Evolutionary conservation across 371 early-diverging fungal genomes (phyloP).

Genomic region (Saksenaea oblongispora): DNA sequence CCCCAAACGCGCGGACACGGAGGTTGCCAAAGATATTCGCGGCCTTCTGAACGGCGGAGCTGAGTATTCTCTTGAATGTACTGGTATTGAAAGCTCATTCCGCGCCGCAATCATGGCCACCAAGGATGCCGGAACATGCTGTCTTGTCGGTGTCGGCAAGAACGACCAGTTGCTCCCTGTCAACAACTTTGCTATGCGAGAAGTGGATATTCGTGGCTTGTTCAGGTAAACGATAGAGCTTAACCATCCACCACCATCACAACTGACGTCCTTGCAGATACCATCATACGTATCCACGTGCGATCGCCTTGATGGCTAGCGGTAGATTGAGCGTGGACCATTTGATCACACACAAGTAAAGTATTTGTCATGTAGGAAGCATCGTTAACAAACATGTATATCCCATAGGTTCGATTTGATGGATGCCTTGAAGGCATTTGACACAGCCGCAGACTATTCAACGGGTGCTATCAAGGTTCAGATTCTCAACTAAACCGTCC

Average conservation of each 20-base stretch:
- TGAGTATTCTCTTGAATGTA: constrained; percentile 44
- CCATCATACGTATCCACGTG: constrained; percentile 50
- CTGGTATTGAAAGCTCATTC: constrained; percentile 47
- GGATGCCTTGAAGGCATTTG: constrained; percentile 47
- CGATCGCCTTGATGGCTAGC: constrained; percentile 35
- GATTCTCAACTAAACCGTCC: constrained; percentile 31
- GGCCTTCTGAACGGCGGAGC: constrained; percentile 33
- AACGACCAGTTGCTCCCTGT: constrained; percentile 46
- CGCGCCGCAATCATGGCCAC: constrained; percentile 48
- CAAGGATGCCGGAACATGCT: constrained; percentile 42
- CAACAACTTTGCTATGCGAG: constrained; percentile 53
- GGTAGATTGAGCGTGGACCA: constrained; percentile 41
- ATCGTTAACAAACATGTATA: background rate
- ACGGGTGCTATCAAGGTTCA: constrained; percentile 48
- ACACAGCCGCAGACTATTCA: constrained; percentile 36
- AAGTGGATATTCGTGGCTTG: constrained; percentile 45
- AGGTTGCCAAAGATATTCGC: constrained; percentile 39
- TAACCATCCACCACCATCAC: background rate
- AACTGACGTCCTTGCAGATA: constrained; percentile 19
- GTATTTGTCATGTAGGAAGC: no score
- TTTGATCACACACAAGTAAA: constrained; percentile 31
- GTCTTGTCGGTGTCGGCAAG: constrained; percentile 50
- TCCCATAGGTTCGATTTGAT: constrained; percentile 32
- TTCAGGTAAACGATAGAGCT: constrained; percentile 21
- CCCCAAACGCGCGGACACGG: constrained; percentile 18